Evolutionary conservation across 2,329 filamentous ascomycete genomes (phyloP), one percentile per base, ranked within the genome.

Genomic region (Penicillium sp.): DNA sequence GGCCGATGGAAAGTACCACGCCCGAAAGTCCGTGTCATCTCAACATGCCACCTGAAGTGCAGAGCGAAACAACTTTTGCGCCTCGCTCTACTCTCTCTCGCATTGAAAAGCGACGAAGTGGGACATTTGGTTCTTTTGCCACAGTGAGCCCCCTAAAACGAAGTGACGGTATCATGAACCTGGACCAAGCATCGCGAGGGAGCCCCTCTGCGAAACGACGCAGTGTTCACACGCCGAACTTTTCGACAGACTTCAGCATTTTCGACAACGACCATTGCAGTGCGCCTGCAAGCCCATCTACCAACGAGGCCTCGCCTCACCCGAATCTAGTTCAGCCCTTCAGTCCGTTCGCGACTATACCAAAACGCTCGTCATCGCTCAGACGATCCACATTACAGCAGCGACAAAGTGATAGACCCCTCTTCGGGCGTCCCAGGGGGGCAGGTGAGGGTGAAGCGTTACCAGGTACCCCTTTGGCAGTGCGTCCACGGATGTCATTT

Each of bases 131-230:
- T 64, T 76, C 80, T 47, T 77, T 80, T 49, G 80, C 84, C 19
- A 80, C 84, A 21, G 87, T 89, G 6, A 96, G 93, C 71, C 93
- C 93, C 5, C 79, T 98, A 66, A 97, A 98, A 82, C 88, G 95
- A 67, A 93, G 89, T 70, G 93, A 98, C 78, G 89, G 90, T 44
- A 88, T 89, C 51, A 93, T 96, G 90, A 92, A 91, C 68, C 78
- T 96, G 49, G 93, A 96, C 68, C 89, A 91, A 62, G 82, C 87
- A 27, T 88, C 84, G 66, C 81, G 90, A 55, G 90, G 90, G 65
- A 97, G 91, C 69, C 93, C 95, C 0, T 90, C 93, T 58, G 91
- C 93, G 47, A 97, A 97, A 80, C 85, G 95, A 63, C 87, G 95
- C 68, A 97, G 93, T 75, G 77, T 96, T 66, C 91, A 96, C 72